These are phyloP conservation scores for Daldinia decipiens DNA, from an alignment of 495 filamentous ascomycete genomes.

Conservation along the genomic window DNA sequence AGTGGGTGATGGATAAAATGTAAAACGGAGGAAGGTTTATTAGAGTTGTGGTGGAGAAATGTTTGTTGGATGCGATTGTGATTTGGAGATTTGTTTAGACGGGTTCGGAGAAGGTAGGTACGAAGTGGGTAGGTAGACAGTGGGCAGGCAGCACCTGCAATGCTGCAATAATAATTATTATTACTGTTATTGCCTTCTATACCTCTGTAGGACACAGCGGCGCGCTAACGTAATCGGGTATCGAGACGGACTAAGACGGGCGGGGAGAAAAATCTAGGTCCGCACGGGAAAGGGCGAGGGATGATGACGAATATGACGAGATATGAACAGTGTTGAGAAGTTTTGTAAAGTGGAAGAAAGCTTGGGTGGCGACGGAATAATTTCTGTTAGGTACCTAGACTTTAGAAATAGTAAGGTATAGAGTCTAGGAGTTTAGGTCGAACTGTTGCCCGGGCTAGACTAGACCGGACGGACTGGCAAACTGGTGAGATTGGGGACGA, in stretches of 20 bases:
- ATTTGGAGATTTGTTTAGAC: conserved; percentile 45
- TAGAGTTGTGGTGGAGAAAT: conserved; percentile 39
- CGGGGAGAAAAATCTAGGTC: conserved; percentile 15
- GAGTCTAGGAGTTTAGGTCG: background rate
- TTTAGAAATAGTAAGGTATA: background rate
- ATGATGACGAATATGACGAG: conserved; percentile 5
- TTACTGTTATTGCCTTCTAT: conserved; percentile 2
- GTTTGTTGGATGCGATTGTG: conserved; percentile 22
- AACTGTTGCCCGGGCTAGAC: background rate
- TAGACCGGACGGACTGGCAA: background rate
- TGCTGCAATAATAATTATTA: conserved; percentile 6
- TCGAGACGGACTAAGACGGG: background rate
- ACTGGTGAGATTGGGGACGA: background rate
- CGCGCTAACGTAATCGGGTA: conserved; percentile 26
- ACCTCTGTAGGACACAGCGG: conserved; percentile 11
- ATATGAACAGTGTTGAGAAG: background rate
- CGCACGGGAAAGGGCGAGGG: conserved; percentile 9
- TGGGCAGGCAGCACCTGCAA: conserved; percentile 6
- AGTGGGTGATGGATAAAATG: conserved; percentile 39
- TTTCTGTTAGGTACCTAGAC: background rate
- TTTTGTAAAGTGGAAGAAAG: background rate
- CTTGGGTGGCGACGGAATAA: conserved; percentile 15
- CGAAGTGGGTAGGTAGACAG: conserved; percentile 4
- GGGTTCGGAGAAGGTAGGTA: conserved; percentile 41
- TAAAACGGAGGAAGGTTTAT: conserved; percentile 38